phyloP scores from a whole-genome alignment of 1,284 basidiomycete genomes.

The Ustilago cynodontis region DNA sequence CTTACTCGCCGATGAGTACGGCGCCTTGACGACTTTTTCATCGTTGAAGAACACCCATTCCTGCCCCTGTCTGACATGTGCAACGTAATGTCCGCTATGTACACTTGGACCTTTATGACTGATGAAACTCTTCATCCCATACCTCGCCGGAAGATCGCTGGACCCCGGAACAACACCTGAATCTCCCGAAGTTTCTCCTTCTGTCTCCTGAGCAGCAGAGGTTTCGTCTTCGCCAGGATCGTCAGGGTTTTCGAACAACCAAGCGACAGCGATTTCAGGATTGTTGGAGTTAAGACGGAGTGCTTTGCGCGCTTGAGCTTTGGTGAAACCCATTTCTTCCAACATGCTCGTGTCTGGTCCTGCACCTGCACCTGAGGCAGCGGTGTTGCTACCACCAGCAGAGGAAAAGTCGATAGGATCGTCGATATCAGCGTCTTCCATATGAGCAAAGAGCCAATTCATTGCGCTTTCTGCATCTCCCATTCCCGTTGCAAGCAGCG shows the following conservation, averaged over 20 bases:
- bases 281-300: conserved; percentile 84
- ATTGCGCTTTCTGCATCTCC: conserved; percentile 84
- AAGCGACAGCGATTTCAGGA: conserved; percentile 88
- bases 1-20: conserved; percentile 6
- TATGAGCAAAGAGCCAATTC: conserved; percentile 94
- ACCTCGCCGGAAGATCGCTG: conserved; percentile 78
- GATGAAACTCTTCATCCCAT: conserved; percentile 89
- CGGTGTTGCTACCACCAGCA: neutral
- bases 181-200: conserved; percentile 7
- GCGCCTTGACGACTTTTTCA: conserved; percentile 55
- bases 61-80: conserved; percentile 76
- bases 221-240: conserved; percentile 78
- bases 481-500: conserved; percentile 84
- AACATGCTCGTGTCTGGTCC: conserved; percentile 74
- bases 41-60: conserved; percentile 62
- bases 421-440: conserved; percentile 95
- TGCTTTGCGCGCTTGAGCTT: conserved; percentile 86
- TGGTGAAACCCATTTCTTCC: conserved; percentile 92
- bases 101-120: conserved; percentile 88
- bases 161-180: conserved; percentile 56
- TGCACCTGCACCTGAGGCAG: conserved; percentile 58
- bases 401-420: conserved; percentile 75
- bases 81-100: conserved; percentile 88
- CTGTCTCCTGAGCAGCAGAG: conserved; percentile 2
- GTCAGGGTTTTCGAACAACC: conserved; percentile 95